Percentiles rank a stretch among this genome's conserved stretches.
These are phyloP conservation scores for Bonia amplexicaulis DNA, from an alignment of 176 grass and related monocot genomes.

Conservation along the genomic window DNA sequence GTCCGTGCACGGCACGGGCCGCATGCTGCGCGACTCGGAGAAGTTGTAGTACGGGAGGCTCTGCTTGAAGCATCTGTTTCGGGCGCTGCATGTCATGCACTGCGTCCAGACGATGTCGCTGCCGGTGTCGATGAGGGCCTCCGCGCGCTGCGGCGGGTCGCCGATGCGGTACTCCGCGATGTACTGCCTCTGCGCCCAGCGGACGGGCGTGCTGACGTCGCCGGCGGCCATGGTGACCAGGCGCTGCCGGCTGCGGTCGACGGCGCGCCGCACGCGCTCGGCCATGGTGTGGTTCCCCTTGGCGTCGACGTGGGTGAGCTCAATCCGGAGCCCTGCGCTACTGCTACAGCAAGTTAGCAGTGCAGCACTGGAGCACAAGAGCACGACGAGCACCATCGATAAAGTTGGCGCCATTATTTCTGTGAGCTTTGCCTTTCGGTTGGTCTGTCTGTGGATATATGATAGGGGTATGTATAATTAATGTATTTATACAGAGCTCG, in stretches of 20 bases:
- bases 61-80: background rate
- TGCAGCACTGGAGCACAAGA: background rate
- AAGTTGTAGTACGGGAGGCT: conserved; percentile 16
- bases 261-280: conserved; percentile 28
- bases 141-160: background rate
- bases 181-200: background rate
- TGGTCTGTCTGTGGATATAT: too few relatives aligned
- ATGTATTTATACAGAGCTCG: too few relatives aligned
- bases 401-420: background rate
- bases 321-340: background rate
- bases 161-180: background rate
- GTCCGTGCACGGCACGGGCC: background rate
- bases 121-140: conserved; percentile 6
- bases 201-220: background rate
- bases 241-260: background rate
- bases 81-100: background rate
- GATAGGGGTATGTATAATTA: too few relatives aligned
- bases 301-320: conserved; percentile 25
- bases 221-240: background rate
- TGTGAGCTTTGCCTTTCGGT: background rate
- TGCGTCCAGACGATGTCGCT: background rate
- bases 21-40: background rate
- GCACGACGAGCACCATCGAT: background rate
- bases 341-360: background rate
- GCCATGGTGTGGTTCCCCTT: conserved; percentile 9